Evolutionary conservation across 371 early-diverging fungal genomes (phyloP).

Genomic region (Rhizopus stolonifer): DNA sequence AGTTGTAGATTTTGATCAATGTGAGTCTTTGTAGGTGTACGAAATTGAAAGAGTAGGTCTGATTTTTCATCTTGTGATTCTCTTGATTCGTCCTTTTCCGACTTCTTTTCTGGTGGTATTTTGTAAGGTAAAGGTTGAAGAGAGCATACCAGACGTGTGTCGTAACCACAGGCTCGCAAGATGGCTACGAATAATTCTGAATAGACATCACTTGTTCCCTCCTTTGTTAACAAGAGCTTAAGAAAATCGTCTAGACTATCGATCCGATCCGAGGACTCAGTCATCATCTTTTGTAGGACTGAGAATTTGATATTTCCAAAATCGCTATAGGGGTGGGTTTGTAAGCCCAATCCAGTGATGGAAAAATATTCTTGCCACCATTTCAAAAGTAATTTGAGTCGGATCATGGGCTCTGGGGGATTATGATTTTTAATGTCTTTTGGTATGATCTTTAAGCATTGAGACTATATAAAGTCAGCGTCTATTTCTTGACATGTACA

Average conservation of each 20-base stretch:
- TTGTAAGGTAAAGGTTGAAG: constrained; percentile 65
- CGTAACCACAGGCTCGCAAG: constrained; percentile 51
- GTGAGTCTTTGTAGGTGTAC: constrained; percentile 13
- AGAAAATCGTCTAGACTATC: constrained; percentile 22
- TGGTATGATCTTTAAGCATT: constrained; percentile 34
- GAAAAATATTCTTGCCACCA: constrained; percentile 62
- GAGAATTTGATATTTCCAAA: constrained; percentile 10
- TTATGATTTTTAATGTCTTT: constrained; percentile 23
- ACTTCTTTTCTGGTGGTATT: constrained; percentile 22
- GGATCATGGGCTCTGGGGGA: constrained; percentile 16
- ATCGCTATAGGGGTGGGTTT: constrained; percentile 35
- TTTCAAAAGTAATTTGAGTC: constrained; percentile 47
- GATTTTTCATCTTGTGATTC: neutral
- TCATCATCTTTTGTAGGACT: neutral
- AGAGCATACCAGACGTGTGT: constrained; percentile 64
- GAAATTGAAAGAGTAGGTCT: constrained; percentile 22
- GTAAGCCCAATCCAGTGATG: constrained; percentile 45
- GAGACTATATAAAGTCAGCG: constrained; percentile 12
- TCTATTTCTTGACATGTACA: neutral
- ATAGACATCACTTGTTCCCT: constrained; percentile 50
- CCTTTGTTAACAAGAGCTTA: constrained; percentile 12
- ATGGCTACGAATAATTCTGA: constrained; percentile 62
- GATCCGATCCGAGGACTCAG: constrained; percentile 25
- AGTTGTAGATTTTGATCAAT: constrained; percentile 25
- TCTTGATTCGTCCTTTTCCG: neutral